Evolutionary conservation across 768 basidiomycete genomes (phyloP).

Genomic region (Boletus eberwhitei): DNA sequence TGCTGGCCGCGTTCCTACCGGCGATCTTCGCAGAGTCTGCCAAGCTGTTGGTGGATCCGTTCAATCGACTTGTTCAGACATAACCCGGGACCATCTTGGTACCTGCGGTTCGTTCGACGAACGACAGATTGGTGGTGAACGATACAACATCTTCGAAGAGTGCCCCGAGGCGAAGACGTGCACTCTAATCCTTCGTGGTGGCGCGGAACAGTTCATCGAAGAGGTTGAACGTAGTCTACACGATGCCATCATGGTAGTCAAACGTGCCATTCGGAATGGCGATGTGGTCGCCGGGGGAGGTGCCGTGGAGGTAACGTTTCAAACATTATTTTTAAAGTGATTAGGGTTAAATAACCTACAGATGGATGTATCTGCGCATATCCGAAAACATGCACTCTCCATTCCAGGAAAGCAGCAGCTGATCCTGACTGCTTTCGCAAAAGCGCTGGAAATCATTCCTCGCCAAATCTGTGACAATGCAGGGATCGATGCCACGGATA

Average conservation of each 20-base stretch:
- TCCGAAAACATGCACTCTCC: conserved; percentile 84
- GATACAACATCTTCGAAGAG: conserved; percentile 93
- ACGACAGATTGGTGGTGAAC: conserved; percentile 92
- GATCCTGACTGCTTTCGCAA: conserved; percentile 92
- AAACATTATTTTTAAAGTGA: neutral
- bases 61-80: conserved; percentile 95
- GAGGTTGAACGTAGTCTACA: conserved; percentile 97
- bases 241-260: conserved; percentile 99
- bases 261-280: conserved; percentile 91
- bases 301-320: conserved; percentile 76
- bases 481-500: conserved; percentile 94
- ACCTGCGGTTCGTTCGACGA: conserved; percentile 93
- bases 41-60: conserved; percentile 94
- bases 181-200: conserved; percentile 89
- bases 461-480: conserved; percentile 99
- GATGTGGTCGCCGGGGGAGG: conserved; percentile 98
- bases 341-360: conserved; percentile 31
- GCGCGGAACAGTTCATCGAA: conserved; percentile 98
- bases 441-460: conserved; percentile 95
- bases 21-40: conserved; percentile 88
- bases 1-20: conserved; percentile 89
- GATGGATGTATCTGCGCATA: conserved; percentile 97
- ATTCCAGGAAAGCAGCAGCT: conserved; percentile 96
- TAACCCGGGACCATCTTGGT: conserved; percentile 84
- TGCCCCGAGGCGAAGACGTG: conserved; percentile 95